phyloP scores from a whole-genome alignment of 306 rosid species.

The Hippophae rhamnoides region DNA sequence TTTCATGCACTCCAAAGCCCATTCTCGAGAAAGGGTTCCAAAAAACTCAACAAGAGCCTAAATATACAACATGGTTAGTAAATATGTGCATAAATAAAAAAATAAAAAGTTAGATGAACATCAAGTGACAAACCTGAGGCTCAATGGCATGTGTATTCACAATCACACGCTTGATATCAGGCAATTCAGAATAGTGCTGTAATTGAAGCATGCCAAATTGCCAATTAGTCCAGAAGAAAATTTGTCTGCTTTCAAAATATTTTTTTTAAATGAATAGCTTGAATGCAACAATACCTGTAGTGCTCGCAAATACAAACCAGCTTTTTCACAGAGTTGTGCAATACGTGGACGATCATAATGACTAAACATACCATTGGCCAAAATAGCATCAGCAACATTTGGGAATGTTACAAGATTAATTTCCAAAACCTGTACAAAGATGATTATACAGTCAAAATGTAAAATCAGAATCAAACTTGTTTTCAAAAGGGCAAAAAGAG shows the following conservation, averaged over 20 bases:
- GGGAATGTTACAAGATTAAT: slow-evolving; percentile 94
- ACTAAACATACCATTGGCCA: slow-evolving; percentile 98
- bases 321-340: slow-evolving; percentile 96
- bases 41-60: slow-evolving; percentile 97
- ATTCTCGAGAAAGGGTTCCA: slow-evolving; percentile 84
- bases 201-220: slow-evolving; percentile 10
- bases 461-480: slow-evolving; percentile 12
- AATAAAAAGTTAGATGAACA: slow-evolving; percentile 12
- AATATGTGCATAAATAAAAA: slow-evolving; percentile 9
- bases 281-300: slow-evolving; percentile 53
- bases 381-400: slow-evolving; percentile 95
- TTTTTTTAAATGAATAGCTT: slow-evolving; percentile 6
- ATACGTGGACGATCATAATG: slow-evolving; percentile 95
- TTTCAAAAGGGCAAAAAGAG: background rate
- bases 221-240: slow-evolving; percentile 12
- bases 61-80: slow-evolving; percentile 17
- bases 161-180: slow-evolving; percentile 92
- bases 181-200: slow-evolving; percentile 95
- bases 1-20: slow-evolving; percentile 99
- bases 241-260: slow-evolving; percentile 1
- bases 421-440: slow-evolving; percentile 63
- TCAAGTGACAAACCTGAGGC: slow-evolving; percentile 60
- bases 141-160: slow-evolving; percentile 98
- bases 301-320: slow-evolving; percentile 88
- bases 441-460: slow-evolving; percentile 11